Evolutionary conservation across 345 rosid species (phyloP), one percentile per base, ranked within the genome.

Genomic region (Cardamine chenopodiifolia): DNA sequence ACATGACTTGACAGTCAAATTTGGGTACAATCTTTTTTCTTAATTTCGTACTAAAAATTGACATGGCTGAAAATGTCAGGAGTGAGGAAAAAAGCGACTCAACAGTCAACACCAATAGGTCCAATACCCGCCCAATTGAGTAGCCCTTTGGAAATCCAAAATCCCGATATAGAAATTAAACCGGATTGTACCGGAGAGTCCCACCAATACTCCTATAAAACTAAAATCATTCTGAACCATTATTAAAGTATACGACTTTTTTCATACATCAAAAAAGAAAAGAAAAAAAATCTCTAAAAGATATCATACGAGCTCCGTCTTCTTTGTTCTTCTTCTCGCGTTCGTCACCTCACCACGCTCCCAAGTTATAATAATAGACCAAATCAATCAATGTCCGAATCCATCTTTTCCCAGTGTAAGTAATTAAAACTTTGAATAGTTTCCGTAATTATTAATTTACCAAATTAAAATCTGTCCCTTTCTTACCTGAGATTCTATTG

Each of bases 301-400:
- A 66, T 66, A 74, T 57, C 31, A 15, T 31, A 4, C 34, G 34
- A 62, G 77, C 63, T 34, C 50, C 52, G 60, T 66, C 78, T 34
- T 65, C 59, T 50, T 1, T 18, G 26, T 18, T 23, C 59, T 62
- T 54, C 61, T 55, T 54, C 42, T 45, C 6, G 50, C 48, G 8
- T 44, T 57, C 72, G 72, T 66, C 72, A 57, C 8, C 49, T 56
- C 72, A 32, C 48, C 60, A 74, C 78, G 53, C 68, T 67, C 79
- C 20, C 35, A 17, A 39, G n/a, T n/a, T n/a, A 50, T 28, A 65
- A 28, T 29, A 25, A 29, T 48, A 65, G 9, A 64, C 62, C 44
- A 29, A 78, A 52, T 67, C 73, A 71, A 71, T 71, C 62, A 77
- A 71, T 59, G 57, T 71, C 77, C 63, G 69, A 66, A 78, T 78